A percentile compares a stretch with the other conserved stretches of the same genome.
phyloP scores from a whole-genome alignment of 441 rosid genomes.

The Euphorbia celastroides region DNA sequence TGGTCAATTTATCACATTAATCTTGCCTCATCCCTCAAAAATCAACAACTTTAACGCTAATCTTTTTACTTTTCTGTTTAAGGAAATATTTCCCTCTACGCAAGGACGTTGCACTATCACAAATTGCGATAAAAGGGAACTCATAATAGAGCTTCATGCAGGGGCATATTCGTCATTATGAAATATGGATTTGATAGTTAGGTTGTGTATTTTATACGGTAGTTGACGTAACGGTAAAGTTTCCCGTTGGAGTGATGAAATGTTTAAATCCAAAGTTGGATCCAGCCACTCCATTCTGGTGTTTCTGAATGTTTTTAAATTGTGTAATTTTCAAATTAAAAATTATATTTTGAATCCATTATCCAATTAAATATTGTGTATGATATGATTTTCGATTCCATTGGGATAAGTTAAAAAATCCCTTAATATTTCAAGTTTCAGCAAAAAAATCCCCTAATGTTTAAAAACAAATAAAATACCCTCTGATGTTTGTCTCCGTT shows the following conservation, averaged over 20 bases:
- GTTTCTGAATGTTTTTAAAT: constrained; percentile 1
- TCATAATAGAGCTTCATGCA: not conserved
- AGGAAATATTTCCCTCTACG: not conserved
- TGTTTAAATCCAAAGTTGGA: not conserved
- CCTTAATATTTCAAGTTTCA: no score
- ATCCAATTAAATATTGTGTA: not conserved
- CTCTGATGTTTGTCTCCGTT: no score
- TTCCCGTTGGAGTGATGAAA: not conserved
- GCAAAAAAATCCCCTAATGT: no score
- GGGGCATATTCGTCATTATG: constrained; percentile 9
- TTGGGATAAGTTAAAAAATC: no score
- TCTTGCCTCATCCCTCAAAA: not conserved
- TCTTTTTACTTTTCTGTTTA: not conserved
- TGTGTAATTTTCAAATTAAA: not conserved
- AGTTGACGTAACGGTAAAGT: constrained; percentile 15
- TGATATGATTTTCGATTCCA: not conserved
- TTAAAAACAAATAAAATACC: no score
- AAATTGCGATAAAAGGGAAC: not conserved
- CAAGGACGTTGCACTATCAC: not conserved
- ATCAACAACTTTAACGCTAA: not conserved
- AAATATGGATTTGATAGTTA: not conserved
- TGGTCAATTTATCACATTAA: not conserved
- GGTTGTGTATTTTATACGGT: constrained; percentile 1
- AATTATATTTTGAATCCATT: not conserved
- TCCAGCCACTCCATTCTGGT: not conserved